Evolutionary conservation across 768 basidiomycete species (phyloP), one percentile per base, ranked within the genome.

Genomic region (Kwoniella sp.): DNA sequence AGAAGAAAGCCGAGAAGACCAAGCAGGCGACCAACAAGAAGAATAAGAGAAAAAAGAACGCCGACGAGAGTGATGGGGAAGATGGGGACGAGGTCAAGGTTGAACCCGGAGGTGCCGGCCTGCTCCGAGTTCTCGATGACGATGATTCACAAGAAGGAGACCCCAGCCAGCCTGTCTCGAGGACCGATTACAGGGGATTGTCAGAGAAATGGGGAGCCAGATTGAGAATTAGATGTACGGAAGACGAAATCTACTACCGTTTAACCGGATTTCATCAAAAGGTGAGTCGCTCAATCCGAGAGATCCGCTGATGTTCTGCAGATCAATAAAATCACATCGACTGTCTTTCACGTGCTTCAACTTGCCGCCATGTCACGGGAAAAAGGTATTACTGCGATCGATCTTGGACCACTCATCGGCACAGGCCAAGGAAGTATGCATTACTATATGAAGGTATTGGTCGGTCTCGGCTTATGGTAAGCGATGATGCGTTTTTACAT

Each of bases 361-460:
- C 64, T 73, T 2, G 67, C 70, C 2, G 74, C 74, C 26, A 66
- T 62, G 55, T 63, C 68, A n/a, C 51, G 74, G 27, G 71, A 71
- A 13, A 68, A 69, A 33, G 75, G 75, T 33, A 66, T 77, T 60
- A 77, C 72, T 1, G 69, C 71, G 5, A 66, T 74, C 24, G 75
- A 77, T 51, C 71, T 77, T 5, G 71, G 72, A 9, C 72, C 72
- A 10, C 54, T 70, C 19, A 65, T 77, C n/a, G 73, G 73, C 19
- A 59, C 70, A 2, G 69, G 69, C 50, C 71, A 72, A 63, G 72
- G 72, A 8, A 68, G 67, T 58, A 68, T 69, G 61, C 68, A 70
- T 50, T 72, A 77, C 56, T 77, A 59, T 56, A 69, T 77, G 65
- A 74, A 74, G 50, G 68, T 72, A 1, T 36, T 77, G 33, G 52